These are phyloP conservation scores for Pseudocercospora eumusae DNA, from an alignment of 2,329 filamentous ascomycete genomes.

Conservation along the genomic window DNA sequence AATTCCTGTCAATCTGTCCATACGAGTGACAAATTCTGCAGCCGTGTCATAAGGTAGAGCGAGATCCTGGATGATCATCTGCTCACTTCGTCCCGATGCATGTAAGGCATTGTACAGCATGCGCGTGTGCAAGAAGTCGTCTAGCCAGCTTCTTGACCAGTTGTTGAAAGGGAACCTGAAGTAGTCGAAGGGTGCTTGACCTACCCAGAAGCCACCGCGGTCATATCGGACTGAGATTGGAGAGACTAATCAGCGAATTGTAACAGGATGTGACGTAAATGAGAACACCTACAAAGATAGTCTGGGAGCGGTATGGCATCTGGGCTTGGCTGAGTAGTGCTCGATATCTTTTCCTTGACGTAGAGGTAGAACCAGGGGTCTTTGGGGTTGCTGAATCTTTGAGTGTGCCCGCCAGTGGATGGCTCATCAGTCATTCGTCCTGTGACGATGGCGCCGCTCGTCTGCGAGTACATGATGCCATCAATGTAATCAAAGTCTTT, in stretches of 20 bases:
- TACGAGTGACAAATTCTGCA: slow-evolving; percentile 48
- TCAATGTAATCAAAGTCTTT: slow-evolving; percentile 54
- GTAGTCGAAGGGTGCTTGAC: slow-evolving; percentile 63
- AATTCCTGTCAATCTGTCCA: slow-evolving; percentile 44
- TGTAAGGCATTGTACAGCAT: slow-evolving; percentile 68
- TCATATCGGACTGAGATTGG: slow-evolving; percentile 59
- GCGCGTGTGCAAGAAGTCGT: slow-evolving; percentile 64
- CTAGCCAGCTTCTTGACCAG: slow-evolving; percentile 61
- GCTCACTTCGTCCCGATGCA: slow-evolving; percentile 60
- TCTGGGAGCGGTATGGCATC: slow-evolving; percentile 64
- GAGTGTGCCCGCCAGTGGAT: slow-evolving; percentile 21
- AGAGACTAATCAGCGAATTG: background rate
- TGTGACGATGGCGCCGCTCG: slow-evolving; percentile 48
- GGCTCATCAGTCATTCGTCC: slow-evolving; percentile 45
- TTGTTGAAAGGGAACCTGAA: slow-evolving; percentile 67
- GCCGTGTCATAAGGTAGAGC: slow-evolving; percentile 48
- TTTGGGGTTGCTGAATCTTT: slow-evolving; percentile 45
- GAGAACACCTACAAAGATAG: slow-evolving; percentile 55
- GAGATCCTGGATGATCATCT: slow-evolving; percentile 67
- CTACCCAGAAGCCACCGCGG: slow-evolving; percentile 69
- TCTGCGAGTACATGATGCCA: slow-evolving; percentile 52
- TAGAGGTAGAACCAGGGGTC: slow-evolving; percentile 58
- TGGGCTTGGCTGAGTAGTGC: slow-evolving; percentile 44
- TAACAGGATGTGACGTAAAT: background rate
- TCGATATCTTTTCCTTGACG: slow-evolving; percentile 42